Conservation (phyloP, 164 flowering plant genomes). For the Chimonanthus praecox region DNA sequence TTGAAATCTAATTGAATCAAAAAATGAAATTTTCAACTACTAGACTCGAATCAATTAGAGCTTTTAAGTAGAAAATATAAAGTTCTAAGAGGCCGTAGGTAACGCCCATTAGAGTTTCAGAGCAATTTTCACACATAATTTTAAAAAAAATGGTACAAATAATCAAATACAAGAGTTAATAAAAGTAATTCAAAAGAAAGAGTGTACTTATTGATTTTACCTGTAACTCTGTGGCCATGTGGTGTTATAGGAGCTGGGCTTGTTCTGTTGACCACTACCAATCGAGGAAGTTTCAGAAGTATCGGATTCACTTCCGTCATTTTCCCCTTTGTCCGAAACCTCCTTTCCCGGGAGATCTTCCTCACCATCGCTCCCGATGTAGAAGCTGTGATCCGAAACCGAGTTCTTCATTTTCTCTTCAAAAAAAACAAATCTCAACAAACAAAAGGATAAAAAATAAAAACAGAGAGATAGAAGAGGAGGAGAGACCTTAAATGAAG, state of each 20-base stretch:
- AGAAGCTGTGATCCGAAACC: slow-evolving; percentile 63
- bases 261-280: slow-evolving; percentile 41
- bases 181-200: not conserved
- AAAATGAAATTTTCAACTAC: too few species aligned
- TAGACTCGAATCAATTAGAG: too few species aligned
- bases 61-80: too few species aligned
- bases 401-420: slow-evolving; percentile 61
- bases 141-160: too few species aligned
- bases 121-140: too few species aligned
- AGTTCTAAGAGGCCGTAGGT: too few species aligned
- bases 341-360: slow-evolving; percentile 13
- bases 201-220: slow-evolving; percentile 11
- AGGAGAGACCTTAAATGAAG: too few species aligned
- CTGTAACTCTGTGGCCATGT: slow-evolving; percentile 88
- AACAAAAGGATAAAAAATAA: not conserved
- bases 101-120: too few species aligned
- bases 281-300: slow-evolving; percentile 41
- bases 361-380: slow-evolving; percentile 80
- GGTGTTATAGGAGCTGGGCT: slow-evolving; percentile 62
- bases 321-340: slow-evolving; percentile 21
- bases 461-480: not conserved
- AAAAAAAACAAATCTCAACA: not conserved
- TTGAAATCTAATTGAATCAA: too few species aligned
- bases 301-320: slow-evolving; percentile 62
- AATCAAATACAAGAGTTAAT: too few species aligned